Base-by-base conservation (phyloP, 768 basidiomycete genomes). In the Tylopilus felleus region DNA sequence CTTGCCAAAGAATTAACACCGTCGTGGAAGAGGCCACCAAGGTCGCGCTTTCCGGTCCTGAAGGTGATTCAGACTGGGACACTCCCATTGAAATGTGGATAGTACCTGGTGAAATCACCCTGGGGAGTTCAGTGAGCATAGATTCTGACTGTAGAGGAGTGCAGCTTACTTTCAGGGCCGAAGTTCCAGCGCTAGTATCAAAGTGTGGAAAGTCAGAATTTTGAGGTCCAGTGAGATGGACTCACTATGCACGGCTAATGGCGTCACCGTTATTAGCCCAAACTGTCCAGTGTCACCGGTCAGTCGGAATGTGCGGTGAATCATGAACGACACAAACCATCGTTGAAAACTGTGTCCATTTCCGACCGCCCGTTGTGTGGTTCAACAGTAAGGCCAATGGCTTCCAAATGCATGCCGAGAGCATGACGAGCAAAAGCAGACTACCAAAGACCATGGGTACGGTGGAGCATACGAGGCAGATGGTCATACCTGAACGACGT, bases 231-330 rank as follows among this genome's bases (percentile, higher is more conserved):
- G 25, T 21, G 25, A 39, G 35, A 52, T 22, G 23, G 13, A 77
- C 86, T 66, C 65, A 90, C 89, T 91, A 93, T 51, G 88, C 87
- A 51, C 88, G 80, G 68, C 90, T 94, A 54, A 97, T 90, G 6
- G 92, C 88, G 67, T 99, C 97, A 0, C 97, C 97, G 60, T 98
- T 98, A 65, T 98, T 97, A 2, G 97, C 97, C 97, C 97, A 99
- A 17, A 93, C 90, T 90, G 41, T 53, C 22, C 49, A 9, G 28
- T 25, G 22, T 36, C 16, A 44, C n/a, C 8, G 4, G 28, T 56
- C 16, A 47, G 47, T 45, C 27, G 5, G 8, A 31, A 23, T 40
- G 47, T 10, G 14, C 1, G 1, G 13, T 21, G 9, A 28, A 47
- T 36, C 46, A 43, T 17, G 25, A 51, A 36, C 13, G 35, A 23